Conservation (phyloP, 495 filamentous ascomycete species). For the Halenospora varia region DNA sequence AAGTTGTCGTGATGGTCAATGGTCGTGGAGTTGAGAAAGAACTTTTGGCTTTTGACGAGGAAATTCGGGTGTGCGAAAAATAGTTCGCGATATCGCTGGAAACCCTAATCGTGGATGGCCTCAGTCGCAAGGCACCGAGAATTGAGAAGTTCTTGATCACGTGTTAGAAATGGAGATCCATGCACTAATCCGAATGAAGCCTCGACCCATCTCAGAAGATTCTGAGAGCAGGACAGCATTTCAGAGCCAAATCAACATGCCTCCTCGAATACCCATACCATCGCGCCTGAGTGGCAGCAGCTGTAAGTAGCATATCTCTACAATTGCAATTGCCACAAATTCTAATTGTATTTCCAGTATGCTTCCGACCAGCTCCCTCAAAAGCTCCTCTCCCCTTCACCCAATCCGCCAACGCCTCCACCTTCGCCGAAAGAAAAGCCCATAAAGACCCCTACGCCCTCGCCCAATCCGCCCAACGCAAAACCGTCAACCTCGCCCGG, state of each 20-base stretch:
- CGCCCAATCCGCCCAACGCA: constrained; percentile 72
- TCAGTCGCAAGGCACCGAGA: constrained; percentile 10
- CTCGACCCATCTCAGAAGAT: background rate
- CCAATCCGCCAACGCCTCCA: constrained; percentile 18
- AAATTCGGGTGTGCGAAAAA: constrained; percentile 14
- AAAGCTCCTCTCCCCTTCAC: constrained; percentile 16
- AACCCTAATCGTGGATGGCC: constrained; percentile 15
- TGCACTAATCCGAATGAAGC: background rate
- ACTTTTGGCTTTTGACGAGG: constrained; percentile 1
- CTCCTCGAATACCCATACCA: constrained; percentile 65
- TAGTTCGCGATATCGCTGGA: constrained; percentile 1
- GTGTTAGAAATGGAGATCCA: no score
- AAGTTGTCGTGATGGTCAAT: constrained; percentile 9
- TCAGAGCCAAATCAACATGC: constrained; percentile 48
- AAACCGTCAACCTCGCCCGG: constrained; percentile 71
- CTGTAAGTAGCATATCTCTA: constrained; percentile 43
- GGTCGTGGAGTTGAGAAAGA: background rate
- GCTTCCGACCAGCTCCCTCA: constrained; percentile 37
- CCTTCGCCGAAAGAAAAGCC: constrained; percentile 29
- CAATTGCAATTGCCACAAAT: background rate
- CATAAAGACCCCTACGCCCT: constrained; percentile 60
- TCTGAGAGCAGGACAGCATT: constrained; percentile 3
- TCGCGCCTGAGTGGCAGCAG: constrained; percentile 59
- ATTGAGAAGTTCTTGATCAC: background rate
- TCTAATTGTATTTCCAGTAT: constrained; percentile 34